Conservation (phyloP, 129 eudicot species). For the sunflower (Helianthus annuus) region DNA sequence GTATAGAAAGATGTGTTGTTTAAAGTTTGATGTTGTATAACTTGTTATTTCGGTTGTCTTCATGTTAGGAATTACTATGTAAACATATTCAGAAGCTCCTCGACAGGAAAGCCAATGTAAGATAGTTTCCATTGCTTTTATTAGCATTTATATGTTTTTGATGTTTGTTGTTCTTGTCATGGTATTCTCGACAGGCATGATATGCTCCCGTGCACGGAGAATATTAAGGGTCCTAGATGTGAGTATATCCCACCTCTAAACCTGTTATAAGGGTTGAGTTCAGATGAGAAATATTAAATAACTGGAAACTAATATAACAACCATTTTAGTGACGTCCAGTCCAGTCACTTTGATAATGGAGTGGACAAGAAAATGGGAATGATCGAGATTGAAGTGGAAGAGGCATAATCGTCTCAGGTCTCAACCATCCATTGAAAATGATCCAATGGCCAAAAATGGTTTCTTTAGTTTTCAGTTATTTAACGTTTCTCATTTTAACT, state of each 20-base stretch:
- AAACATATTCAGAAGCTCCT: constrained; percentile 78
- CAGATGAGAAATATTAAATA: too few relatives aligned
- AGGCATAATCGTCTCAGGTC: neutral
- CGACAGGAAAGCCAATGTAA: constrained; percentile 52
- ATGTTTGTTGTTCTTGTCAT: constrained; percentile 21
- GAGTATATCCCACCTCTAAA: constrained; percentile 29
- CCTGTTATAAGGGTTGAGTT: neutral
- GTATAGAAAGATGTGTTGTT: neutral
- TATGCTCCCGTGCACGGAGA: constrained; percentile 55
- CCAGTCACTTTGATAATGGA: too few relatives aligned
- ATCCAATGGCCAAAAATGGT: too few relatives aligned
- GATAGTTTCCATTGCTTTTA: constrained; percentile 33
- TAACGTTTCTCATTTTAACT: too few relatives aligned
- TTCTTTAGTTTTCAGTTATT: too few relatives aligned
- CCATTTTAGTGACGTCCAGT: too few relatives aligned
- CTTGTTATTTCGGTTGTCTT: neutral
- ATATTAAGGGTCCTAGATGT: constrained; percentile 70
- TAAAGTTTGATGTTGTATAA: neutral
- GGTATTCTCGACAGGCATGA: constrained; percentile 48
- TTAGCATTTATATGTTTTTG: neutral
- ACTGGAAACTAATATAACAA: too few relatives aligned
- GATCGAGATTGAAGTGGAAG: too few relatives aligned
- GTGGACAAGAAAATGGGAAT: too few relatives aligned
- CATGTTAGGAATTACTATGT: constrained; percentile 56
- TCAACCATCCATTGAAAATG: neutral